Evolutionary conservation across 2,329 filamentous ascomycete species (phyloP).

Genomic region (Penicillium frequentans): DNA sequence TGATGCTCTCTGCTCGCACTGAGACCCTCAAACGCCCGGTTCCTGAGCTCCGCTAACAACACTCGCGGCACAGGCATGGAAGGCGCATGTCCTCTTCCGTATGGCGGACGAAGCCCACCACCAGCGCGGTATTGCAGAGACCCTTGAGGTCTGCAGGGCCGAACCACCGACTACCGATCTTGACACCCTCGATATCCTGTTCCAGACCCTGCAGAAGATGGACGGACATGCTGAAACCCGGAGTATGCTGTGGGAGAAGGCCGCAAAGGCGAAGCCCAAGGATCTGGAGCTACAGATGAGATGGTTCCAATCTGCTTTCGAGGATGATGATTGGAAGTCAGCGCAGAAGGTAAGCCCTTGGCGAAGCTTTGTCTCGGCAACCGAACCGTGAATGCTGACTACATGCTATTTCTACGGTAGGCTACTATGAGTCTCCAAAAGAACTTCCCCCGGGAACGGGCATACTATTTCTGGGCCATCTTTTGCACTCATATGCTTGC

Average conservation of each 20-base stretch:
- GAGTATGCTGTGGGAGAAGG: conserved; percentile 47
- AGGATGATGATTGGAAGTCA: conserved; percentile 45
- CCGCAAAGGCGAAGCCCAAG: conserved; percentile 45
- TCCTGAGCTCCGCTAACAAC: conserved; percentile 8
- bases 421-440: conserved; percentile 52
- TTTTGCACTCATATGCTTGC: conserved; percentile 47
- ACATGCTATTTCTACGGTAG: conserved; percentile 25
- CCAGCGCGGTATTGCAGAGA: conserved; percentile 45
- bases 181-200: conserved; percentile 45
- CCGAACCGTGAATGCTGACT: background rate
- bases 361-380: background rate
- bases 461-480: conserved; percentile 53
- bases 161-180: conserved; percentile 46
- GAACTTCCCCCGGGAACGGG: conserved; percentile 48
- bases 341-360: conserved; percentile 48
- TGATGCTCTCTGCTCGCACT: background rate
- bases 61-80: conserved; percentile 39
- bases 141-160: conserved; percentile 43
- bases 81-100: conserved; percentile 42
- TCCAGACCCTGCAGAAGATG: conserved; percentile 40
- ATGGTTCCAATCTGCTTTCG: conserved; percentile 47
- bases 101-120: conserved; percentile 44
- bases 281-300: conserved; percentile 45
- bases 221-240: conserved; percentile 35
- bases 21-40: background rate